Evolutionary conservation across 2,329 filamentous ascomycete species (phyloP).

Genomic region (Colletotrichum theobromicola): DNA sequence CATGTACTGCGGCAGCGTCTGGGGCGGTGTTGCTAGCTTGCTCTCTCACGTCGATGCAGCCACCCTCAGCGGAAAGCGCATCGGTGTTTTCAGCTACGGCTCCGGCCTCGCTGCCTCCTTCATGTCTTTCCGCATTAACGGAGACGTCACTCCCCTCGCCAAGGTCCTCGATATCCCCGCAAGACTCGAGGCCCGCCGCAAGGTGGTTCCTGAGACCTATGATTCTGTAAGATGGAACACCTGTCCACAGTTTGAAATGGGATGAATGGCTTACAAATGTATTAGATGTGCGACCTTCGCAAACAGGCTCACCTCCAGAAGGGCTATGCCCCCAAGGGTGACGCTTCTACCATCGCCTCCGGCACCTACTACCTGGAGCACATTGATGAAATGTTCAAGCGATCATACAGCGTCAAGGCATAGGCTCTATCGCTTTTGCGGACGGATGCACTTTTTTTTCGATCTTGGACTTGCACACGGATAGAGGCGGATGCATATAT

Average conservation of each 20-base stretch:
- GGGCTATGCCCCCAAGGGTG: slow-evolving; percentile 74
- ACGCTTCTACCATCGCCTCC: slow-evolving; percentile 66
- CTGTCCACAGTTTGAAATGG: background rate
- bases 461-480: background rate
- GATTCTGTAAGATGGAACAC: slow-evolving; percentile 64
- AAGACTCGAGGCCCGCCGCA: slow-evolving; percentile 68
- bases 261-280: slow-evolving; percentile 24
- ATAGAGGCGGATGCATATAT: slow-evolving; percentile 23
- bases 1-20: slow-evolving; percentile 75
- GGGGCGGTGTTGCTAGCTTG: slow-evolving; percentile 76
- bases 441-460: background rate
- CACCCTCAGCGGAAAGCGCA: slow-evolving; percentile 71
- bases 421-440: slow-evolving; percentile 43
- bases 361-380: slow-evolving; percentile 81
- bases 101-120: slow-evolving; percentile 77
- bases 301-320: slow-evolving; percentile 86
- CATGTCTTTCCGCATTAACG: slow-evolving; percentile 74
- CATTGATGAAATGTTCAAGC: slow-evolving; percentile 86
- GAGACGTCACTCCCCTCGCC: slow-evolving; percentile 71
- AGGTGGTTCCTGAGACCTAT: slow-evolving; percentile 74
- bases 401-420: slow-evolving; percentile 77
- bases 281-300: slow-evolving; percentile 77
- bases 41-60: slow-evolving; percentile 68
- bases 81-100: slow-evolving; percentile 81
- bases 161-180: slow-evolving; percentile 73